Percentiles rank a stretch among this genome's conserved stretches.
Evolutionary conservation across 1,139 yeast species (phyloP).

Genomic region (Kodamaea arcana): DNA sequence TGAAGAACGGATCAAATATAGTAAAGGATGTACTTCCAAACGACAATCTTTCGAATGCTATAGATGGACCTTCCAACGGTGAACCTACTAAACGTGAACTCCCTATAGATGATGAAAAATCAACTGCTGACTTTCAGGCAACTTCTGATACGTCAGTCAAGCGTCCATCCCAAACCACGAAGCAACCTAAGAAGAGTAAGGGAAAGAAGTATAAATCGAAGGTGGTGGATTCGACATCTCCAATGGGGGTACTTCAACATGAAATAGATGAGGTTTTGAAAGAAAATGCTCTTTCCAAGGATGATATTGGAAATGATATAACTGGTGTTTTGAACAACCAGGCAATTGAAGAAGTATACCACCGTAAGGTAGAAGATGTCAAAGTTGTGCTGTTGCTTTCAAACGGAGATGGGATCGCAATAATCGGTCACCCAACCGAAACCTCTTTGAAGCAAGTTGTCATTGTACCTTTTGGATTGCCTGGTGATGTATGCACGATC

Average conservation of each 20-base stretch:
- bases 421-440: slow-evolving; percentile 55
- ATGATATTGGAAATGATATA: slow-evolving; percentile 60
- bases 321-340: slow-evolving; percentile 58
- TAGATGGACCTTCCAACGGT: neutral
- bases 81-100: neutral
- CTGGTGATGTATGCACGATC: slow-evolving; percentile 74
- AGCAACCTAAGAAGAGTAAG: slow-evolving; percentile 25
- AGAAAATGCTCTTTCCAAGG: slow-evolving; percentile 39
- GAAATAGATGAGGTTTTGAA: slow-evolving; percentile 65
- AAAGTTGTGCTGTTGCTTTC: slow-evolving; percentile 58
- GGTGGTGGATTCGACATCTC: slow-evolving; percentile 69
- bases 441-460: slow-evolving; percentile 38
- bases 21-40: neutral
- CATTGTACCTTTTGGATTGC: slow-evolving; percentile 80
- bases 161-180: slow-evolving; percentile 11
- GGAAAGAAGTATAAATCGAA: slow-evolving; percentile 52
- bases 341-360: slow-evolving; percentile 47
- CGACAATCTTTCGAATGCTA: neutral
- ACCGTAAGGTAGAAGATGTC: slow-evolving; percentile 58
- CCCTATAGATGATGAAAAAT: neutral
- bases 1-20: neutral
- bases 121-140: neutral
- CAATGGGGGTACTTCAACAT: slow-evolving; percentile 71
- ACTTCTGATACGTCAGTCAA: slow-evolving; percentile 1
- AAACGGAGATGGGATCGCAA: slow-evolving; percentile 75